Conservation (phyloP, 140 eudicot genomes). For the Cichorium intybus region DNA sequence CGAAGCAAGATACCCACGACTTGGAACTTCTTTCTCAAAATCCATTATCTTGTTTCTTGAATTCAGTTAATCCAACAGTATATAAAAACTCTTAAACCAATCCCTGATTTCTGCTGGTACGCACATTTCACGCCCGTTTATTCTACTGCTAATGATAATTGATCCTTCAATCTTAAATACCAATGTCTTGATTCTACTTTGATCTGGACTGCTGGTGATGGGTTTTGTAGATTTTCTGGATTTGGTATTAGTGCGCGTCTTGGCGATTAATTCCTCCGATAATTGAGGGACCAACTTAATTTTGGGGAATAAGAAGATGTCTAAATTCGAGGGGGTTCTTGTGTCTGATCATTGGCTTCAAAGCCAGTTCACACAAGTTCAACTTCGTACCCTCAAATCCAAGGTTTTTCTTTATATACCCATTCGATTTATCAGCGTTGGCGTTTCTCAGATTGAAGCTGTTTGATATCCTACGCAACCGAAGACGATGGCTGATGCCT, state of each 20-base stretch:
- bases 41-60: neutral
- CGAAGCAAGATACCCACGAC: neutral
- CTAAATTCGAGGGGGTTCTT: constrained; percentile 56
- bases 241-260: neutral
- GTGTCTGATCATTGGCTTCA: constrained; percentile 87
- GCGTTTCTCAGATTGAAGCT: too few species aligned
- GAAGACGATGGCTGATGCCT: too few species aligned
- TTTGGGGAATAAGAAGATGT: constrained; percentile 34
- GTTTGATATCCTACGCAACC: neutral
- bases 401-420: constrained; percentile 28
- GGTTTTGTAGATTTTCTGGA: constrained; percentile 19
- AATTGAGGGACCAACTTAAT: neutral
- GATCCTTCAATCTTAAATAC: neutral
- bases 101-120: neutral
- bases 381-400: constrained; percentile 67
- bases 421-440: neutral
- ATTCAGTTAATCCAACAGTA: constrained; percentile 7
- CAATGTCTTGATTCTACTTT: neutral
- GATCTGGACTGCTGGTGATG: neutral
- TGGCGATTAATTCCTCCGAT: neutral
- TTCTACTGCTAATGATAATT: neutral
- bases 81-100: neutral
- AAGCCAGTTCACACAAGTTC: too few species aligned
- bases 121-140: too few species aligned
- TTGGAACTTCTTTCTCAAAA: neutral